phyloP scores from a whole-genome alignment of 129 eudicot species.

The Flaveria sonorensis region DNA sequence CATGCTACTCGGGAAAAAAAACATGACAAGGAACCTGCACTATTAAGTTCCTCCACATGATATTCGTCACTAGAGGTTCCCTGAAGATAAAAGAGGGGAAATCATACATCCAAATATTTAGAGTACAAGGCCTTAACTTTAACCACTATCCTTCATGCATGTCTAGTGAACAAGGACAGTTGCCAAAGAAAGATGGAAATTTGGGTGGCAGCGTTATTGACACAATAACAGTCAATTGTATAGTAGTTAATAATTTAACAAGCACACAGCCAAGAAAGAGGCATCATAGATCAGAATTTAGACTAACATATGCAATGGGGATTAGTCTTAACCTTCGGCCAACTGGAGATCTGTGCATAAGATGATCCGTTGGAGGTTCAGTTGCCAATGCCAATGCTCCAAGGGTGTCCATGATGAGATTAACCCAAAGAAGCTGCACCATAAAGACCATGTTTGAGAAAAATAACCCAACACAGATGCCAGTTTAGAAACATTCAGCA shows the following conservation, averaged over 20 bases:
- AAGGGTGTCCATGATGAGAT: slow-evolving; percentile 95
- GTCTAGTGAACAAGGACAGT: background rate
- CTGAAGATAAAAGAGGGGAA: slow-evolving; percentile 38
- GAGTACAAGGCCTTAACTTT: background rate
- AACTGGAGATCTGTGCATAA: slow-evolving; percentile 91
- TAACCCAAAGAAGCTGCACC: slow-evolving; percentile 95
- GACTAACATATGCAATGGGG: slow-evolving; percentile 5
- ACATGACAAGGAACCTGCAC: slow-evolving; percentile 56
- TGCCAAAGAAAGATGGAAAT: background rate
- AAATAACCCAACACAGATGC: background rate
- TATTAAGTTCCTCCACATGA: slow-evolving; percentile 95
- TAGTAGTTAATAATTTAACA: background rate
- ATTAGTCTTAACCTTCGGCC: slow-evolving; percentile 70
- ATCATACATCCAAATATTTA: slow-evolving; percentile 6
- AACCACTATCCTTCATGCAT: background rate
- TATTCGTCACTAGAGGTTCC: slow-evolving; percentile 92
- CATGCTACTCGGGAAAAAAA: background rate
- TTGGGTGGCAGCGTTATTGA: background rate
- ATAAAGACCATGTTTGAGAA: background rate
- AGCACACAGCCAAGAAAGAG: background rate
- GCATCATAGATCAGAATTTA: background rate
- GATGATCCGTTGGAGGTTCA: slow-evolving; percentile 95
- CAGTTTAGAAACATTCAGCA: background rate
- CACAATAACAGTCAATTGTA: too few relatives aligned
- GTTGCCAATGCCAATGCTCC: slow-evolving; percentile 98